Conservation (phyloP, 177 flowering plant genomes). For the Vitis hybrid region DNA sequence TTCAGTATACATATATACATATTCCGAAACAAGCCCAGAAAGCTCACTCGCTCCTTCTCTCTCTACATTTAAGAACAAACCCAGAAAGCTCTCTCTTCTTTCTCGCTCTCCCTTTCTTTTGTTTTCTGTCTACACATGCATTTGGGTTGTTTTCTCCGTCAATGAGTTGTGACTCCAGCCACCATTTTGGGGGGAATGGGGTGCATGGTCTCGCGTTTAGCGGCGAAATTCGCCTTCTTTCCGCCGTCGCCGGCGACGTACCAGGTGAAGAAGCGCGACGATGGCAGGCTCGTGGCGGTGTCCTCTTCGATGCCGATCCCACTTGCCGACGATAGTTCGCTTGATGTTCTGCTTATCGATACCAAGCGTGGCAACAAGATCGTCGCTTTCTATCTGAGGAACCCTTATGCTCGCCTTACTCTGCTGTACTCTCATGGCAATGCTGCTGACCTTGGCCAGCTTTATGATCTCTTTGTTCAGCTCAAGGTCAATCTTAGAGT, state of each 20-base stretch:
- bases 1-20: background rate
- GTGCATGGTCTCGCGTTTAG: constrained; percentile 71
- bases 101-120: constrained; percentile 7
- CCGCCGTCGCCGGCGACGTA: constrained; percentile 89
- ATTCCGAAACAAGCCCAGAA: background rate
- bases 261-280: constrained; percentile 54
- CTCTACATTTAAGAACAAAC: background rate
- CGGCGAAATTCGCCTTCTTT: constrained; percentile 92
- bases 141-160: constrained; percentile 25
- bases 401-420: constrained; percentile 87
- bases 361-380: constrained; percentile 85
- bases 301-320: constrained; percentile 47
- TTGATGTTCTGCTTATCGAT: constrained; percentile 65
- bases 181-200: constrained; percentile 62
- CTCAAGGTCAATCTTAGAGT: constrained; percentile 93
- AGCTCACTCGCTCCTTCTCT: background rate
- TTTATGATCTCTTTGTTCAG: constrained; percentile 91
- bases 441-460: constrained; percentile 96
- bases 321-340: constrained; percentile 45
- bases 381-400: constrained; percentile 74
- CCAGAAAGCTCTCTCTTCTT: background rate
- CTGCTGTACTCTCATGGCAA: constrained; percentile 95
- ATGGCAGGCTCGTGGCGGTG: constrained; percentile 58
- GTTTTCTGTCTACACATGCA: constrained; percentile 13
- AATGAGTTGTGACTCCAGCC: constrained; percentile 33